Evolutionary conservation across 2,329 filamentous ascomycete genomes (phyloP).

Genomic region (Xylariaceae sp.): DNA sequence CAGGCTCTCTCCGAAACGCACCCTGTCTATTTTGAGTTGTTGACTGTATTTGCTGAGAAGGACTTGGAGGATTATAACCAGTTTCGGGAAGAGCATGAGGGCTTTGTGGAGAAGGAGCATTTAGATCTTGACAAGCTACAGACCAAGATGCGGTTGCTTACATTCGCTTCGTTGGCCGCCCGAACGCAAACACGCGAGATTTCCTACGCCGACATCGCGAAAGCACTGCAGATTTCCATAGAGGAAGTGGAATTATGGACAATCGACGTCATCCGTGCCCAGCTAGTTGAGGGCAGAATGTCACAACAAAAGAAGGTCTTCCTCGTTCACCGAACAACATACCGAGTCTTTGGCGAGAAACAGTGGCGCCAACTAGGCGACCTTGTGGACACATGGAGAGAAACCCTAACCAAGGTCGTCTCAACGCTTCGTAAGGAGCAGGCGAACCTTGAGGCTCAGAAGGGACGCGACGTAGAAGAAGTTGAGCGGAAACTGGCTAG

Average conservation of each 20-base stretch:
- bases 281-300: slow-evolving; percentile 94
- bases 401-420: slow-evolving; percentile 79
- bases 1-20: slow-evolving; percentile 87
- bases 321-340: slow-evolving; percentile 93
- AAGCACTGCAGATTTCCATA: slow-evolving; percentile 79
- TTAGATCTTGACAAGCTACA: slow-evolving; percentile 76
- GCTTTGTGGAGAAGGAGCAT: slow-evolving; percentile 79
- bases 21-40: slow-evolving; percentile 84
- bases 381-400: slow-evolving; percentile 88
- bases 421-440: slow-evolving; percentile 80
- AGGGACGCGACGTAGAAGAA: slow-evolving; percentile 78
- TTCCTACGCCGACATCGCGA: slow-evolving; percentile 83
- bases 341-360: slow-evolving; percentile 96
- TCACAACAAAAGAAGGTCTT: slow-evolving; percentile 92
- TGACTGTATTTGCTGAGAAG: slow-evolving; percentile 94
- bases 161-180: slow-evolving; percentile 87
- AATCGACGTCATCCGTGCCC: slow-evolving; percentile 95
- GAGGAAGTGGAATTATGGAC: slow-evolving; percentile 98
- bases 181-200: slow-evolving; percentile 84
- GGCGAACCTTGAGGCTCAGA: slow-evolving; percentile 75
- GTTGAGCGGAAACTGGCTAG: slow-evolving; percentile 69
- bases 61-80: slow-evolving; percentile 94
- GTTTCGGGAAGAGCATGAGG: slow-evolving; percentile 89
- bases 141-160: slow-evolving; percentile 96
- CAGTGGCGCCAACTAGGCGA: slow-evolving; percentile 96